These are phyloP conservation scores for Populus deltoides DNA, from an alignment of 345 rosid genomes.

Conservation along the genomic window DNA sequence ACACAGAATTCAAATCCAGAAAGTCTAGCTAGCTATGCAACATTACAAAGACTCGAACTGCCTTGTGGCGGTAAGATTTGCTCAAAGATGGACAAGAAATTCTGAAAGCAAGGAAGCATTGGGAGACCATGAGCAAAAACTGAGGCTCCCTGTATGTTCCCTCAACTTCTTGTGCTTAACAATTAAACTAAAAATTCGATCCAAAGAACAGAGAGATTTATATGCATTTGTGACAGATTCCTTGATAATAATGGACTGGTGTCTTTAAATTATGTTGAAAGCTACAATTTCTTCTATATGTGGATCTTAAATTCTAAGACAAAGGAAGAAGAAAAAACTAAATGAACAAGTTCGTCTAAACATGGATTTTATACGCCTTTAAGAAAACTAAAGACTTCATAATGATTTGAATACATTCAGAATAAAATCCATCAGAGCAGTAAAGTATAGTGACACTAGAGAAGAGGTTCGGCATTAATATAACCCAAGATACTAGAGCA, in stretches of 20 bases:
- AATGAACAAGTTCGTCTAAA: neutral
- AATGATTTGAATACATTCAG: neutral
- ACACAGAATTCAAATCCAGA: neutral
- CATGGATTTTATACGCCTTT: neutral
- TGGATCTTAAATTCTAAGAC: neutral
- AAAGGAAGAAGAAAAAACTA: neutral
- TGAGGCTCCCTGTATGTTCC: neutral
- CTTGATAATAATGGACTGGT: neutral
- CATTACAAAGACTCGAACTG: neutral
- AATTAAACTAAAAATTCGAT: neutral
- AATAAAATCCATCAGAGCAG: neutral
- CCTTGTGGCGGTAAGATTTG: neutral
- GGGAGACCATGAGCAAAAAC: neutral
- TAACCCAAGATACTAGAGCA: slow-evolving; percentile 4
- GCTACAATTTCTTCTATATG: neutral
- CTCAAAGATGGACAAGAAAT: neutral
- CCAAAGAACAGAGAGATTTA: neutral
- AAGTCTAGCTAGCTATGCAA: neutral
- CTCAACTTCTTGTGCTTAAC: neutral
- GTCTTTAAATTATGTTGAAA: neutral
- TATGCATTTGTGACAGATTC: too few species aligned
- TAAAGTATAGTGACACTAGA: neutral
- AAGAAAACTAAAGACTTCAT: slow-evolving; percentile 1
- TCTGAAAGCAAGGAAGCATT: neutral
- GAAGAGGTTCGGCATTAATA: neutral